Evolutionary conservation across 179 eudicot species (phyloP), one percentile per base, ranked within the genome.

Genomic region (Heliamphora pulchella): DNA sequence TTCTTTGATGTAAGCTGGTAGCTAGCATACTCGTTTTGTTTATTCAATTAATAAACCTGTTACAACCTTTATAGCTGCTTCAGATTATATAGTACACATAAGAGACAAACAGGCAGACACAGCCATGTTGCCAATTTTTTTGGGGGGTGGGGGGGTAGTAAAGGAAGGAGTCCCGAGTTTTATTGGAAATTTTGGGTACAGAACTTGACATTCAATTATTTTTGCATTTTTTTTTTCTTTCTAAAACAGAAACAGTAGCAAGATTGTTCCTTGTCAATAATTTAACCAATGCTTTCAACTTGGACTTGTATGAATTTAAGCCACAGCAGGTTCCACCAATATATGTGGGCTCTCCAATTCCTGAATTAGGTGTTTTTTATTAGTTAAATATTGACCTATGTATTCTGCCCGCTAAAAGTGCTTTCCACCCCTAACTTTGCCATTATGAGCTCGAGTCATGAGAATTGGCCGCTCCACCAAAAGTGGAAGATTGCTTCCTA

Each of bases 1-100:
- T 87, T 92, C 87, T 91, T 91, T 77, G 93, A 89, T 86, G 96
- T 91, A 80, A 89, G 96, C 82, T 79, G 41, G 44, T 11, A 11
- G 50, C 48, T 67, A 67, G 48, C 71, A 39, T 43, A 39, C 13
- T 66, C 17, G 13, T 41, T 31, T 67, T 67, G 50, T 67, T 67
- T 39, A 41, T 43, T 65, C 69, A 4, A 65, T 13, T 31, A 9
- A 22, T 22, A 44, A 22, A 65, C 43, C 44, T 46, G 7, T 15
- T 59, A 79, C 31, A 14, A n/a, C 3, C 5, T 77, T 64, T 48
- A 7, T n/a, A 61, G 54, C 78, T 59, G 68, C 31, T 31, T 31
- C 31, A 31, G 31, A 31, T 31, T 31, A 31, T 31, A 31, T 31
- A 31, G 31, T 31, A 31, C 0, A 31, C 31, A 31, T 31, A 31